Conservation (phyloP, 345 rosid genomes). For the Eucalyptus shirleyi region DNA sequence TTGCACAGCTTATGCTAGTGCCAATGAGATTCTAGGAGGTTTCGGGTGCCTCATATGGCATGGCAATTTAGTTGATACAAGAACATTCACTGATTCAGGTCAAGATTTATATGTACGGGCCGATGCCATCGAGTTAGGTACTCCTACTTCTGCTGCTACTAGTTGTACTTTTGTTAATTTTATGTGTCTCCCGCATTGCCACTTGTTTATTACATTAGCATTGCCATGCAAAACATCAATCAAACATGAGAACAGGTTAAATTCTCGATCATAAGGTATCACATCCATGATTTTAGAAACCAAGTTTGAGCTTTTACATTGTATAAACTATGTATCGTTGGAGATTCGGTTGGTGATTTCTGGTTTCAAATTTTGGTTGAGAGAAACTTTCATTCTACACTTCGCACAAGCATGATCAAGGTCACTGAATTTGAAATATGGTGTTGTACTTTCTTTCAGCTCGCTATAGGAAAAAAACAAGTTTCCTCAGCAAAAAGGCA, state of each 20-base stretch:
- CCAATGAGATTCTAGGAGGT: conserved; percentile 23
- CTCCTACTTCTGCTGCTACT: not conserved
- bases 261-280: not conserved
- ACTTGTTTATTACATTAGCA: not conserved
- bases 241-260: not conserved
- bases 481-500: not conserved
- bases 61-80: conserved; percentile 26
- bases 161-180: not conserved
- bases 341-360: not conserved
- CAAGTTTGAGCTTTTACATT: not conserved
- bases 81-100: conserved; percentile 28
- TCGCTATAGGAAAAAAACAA: not conserved
- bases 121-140: conserved; percentile 45
- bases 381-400: not conserved
- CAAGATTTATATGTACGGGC: conserved; percentile 45
- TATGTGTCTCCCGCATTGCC: not conserved
- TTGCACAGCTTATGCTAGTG: conserved; percentile 41
- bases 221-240: not conserved
- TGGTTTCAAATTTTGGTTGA: not conserved
- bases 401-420: not conserved
- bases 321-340: not conserved
- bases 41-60: conserved; percentile 54
- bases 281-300: not conserved
- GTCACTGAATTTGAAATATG: not conserved
- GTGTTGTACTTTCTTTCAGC: not conserved